Evolutionary conservation across 192 early-diverging fungal species (phyloP), one percentile per base, ranked within the genome.

Genomic region (Coemansia sp.): DNA sequence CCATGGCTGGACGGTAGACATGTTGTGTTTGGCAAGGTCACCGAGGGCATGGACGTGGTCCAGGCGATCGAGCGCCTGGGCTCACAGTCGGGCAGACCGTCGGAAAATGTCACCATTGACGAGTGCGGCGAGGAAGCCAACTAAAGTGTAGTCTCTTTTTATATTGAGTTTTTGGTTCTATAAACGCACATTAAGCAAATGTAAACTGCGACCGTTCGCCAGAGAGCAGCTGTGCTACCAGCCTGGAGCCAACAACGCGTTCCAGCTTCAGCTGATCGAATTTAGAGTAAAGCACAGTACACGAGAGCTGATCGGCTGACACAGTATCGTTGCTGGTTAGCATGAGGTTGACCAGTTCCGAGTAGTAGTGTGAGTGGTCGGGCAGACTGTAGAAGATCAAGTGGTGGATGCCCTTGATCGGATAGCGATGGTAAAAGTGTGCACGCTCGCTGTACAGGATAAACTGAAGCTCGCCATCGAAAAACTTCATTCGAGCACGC

Each of bases 381-480:
- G 97, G 97, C 37, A 95, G 78, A 5, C 86, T 87, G 69, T 98
- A 99, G 53, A 97, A 98, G 22, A 96, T 82, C 23, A 99, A 49
- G 66, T 94, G 90, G 50, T 83, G 84, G 23, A 90, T 85, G 15
- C 94, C 94, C 47, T 91, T 85, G 60, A 99, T 89, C 26, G 85
- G 86, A 57, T 90, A 90, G 57, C 92, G 86, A 60, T 93, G 81
- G 82, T 92, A 99, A 71, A 92, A 99, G 71, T 99, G 95, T 60
- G 94, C 92, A n/a, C 97, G 87, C 81, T 99, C 97, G 26, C 94
- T 96, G 67, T 89, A 88, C 15, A 99, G 60, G 36, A 98, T 71
- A 57, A 93, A 88, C 51, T 84, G 80, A 6, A 85, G 72, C 15
- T 89, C 85, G n/a, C 93, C 93, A 19, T 88, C 85, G 78, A 89